These are phyloP conservation scores for Tillandsia leiboldiana DNA, from an alignment of 176 grass and related monocot species.

Conservation along the genomic window DNA sequence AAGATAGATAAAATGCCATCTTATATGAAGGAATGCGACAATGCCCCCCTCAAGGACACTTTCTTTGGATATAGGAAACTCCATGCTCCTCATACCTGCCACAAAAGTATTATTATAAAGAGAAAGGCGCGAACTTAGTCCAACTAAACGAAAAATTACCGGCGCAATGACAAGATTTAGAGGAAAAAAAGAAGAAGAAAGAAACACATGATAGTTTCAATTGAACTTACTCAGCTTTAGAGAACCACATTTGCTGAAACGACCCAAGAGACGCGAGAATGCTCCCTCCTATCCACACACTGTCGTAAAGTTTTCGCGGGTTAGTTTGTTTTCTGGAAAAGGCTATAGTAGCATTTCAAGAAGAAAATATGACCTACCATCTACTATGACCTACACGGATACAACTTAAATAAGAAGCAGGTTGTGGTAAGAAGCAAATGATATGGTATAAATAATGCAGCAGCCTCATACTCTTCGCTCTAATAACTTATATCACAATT, in stretches of 20 bases:
- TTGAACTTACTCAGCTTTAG: conserved; percentile 88
- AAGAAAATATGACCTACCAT: too few species aligned
- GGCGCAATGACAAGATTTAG: not conserved
- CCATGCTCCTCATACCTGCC: conserved; percentile 92
- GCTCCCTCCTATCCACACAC: conserved; percentile 99
- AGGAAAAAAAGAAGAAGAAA: not conserved
- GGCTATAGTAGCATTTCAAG: not conserved
- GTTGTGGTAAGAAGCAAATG: too few species aligned
- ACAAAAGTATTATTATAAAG: conserved; percentile 4
- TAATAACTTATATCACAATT: not conserved
- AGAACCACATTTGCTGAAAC: conserved; percentile 99
- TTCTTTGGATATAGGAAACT: conserved; percentile 95
- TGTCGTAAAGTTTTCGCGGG: conserved; percentile 20
- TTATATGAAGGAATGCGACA: not conserved
- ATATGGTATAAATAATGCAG: not conserved
- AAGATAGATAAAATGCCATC: not conserved
- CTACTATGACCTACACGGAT: too few species aligned
- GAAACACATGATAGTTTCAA: conserved; percentile 6
- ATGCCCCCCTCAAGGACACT: conserved; percentile 56
- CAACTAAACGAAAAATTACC: not conserved
- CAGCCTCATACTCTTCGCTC: not conserved
- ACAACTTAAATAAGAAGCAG: too few species aligned
- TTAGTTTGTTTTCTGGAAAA: not conserved
- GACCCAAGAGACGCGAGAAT: conserved; percentile 99
- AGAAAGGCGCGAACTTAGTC: not conserved